These are phyloP conservation scores for Gossypium laxum DNA, from an alignment of 441 rosid genomes.

Conservation along the genomic window DNA sequence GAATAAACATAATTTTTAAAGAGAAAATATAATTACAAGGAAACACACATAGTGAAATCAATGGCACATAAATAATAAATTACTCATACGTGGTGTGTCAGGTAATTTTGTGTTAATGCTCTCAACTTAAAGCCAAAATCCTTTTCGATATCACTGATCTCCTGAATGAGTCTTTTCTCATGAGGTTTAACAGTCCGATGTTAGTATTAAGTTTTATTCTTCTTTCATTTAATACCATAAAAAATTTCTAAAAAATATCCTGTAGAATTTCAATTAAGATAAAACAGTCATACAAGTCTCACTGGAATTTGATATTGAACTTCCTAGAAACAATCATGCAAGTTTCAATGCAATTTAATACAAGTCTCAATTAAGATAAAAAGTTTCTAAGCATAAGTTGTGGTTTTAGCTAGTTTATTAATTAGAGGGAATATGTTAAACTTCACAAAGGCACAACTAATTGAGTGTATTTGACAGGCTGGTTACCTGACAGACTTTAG, in stretches of 20 bases:
- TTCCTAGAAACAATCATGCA: not conserved
- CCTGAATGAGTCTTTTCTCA: too few species aligned
- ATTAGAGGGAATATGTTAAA: constrained; percentile 3
- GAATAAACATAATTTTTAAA: too few species aligned
- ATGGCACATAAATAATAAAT: too few species aligned
- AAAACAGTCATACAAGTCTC: not conserved
- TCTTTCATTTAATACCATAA: not conserved
- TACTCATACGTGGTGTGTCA: too few species aligned
- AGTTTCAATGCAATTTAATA: too few species aligned
- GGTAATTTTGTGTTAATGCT: too few species aligned
- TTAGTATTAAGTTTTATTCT: not conserved
- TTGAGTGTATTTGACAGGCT: not conserved
- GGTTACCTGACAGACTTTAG: not conserved
- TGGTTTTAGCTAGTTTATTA: not conserved
- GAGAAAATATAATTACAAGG: too few species aligned
- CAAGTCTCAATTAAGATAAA: not conserved
- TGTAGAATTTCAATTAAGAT: not conserved
- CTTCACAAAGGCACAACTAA: not conserved
- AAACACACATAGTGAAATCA: too few species aligned
- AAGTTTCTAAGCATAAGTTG: not conserved
- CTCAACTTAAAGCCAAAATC: too few species aligned
- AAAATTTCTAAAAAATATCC: not conserved
- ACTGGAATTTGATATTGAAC: not conserved
- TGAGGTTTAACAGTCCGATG: too few species aligned
- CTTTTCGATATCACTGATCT: too few species aligned